These are phyloP conservation scores for Boletellus emodensis DNA, from an alignment of 768 basidiomycete genomes.

Conservation along the genomic window DNA sequence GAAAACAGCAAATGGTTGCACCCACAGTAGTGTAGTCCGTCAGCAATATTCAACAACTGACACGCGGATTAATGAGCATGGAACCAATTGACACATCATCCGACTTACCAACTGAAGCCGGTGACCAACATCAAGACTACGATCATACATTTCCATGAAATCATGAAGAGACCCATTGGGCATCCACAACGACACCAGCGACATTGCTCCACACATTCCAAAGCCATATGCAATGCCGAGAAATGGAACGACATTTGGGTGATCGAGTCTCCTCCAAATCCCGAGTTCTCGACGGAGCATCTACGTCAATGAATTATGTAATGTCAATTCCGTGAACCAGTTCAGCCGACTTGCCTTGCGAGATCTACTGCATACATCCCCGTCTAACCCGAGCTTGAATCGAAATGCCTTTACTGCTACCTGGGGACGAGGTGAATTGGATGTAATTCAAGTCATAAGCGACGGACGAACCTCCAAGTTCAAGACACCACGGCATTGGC, in stretches of 20 bases:
- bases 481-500: too few relatives aligned
- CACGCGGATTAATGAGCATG: background rate
- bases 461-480: too few relatives aligned
- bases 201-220: background rate
- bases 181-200: too few relatives aligned
- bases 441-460: too few relatives aligned
- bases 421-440: too few relatives aligned
- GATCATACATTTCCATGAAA: too few relatives aligned
- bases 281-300: constrained; percentile 5
- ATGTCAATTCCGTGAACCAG: too few relatives aligned
- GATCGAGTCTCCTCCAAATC: constrained; percentile 5
- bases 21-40: background rate
- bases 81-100: background rate
- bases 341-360: too few relatives aligned
- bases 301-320: background rate
- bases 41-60: background rate
- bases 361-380: too few relatives aligned
- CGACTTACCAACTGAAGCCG: constrained; percentile 8
- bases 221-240: background rate
- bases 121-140: background rate
- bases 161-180: too few relatives aligned
- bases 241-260: constrained; percentile 1
- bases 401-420: too few relatives aligned
- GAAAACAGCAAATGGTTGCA: background rate
- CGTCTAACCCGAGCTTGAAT: too few relatives aligned